These are phyloP conservation scores for Boletus vermiculosoides DNA, from an alignment of 768 basidiomycete genomes.

Conservation along the genomic window DNA sequence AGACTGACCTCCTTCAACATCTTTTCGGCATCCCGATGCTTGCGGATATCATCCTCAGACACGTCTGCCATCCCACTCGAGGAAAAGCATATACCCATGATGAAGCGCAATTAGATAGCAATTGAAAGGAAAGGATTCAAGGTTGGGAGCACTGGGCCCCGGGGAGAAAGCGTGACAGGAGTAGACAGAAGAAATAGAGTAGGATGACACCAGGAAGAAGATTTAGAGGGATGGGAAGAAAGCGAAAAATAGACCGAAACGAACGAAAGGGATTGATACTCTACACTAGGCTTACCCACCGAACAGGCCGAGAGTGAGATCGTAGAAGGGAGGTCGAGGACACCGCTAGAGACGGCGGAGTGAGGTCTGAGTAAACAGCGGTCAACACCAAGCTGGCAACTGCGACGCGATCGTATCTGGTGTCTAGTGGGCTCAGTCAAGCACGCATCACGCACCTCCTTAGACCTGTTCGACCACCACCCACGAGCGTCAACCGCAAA, in stretches of 20 bases:
- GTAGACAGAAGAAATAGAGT: not conserved
- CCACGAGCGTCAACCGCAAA: not conserved
- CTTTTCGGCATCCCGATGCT: constrained; percentile 72
- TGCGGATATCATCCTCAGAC: constrained; percentile 64
- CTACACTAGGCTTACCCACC: constrained; percentile 17
- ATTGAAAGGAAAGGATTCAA: constrained; percentile 4
- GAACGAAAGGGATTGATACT: constrained; percentile 1
- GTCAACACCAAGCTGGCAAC: constrained; percentile 17
- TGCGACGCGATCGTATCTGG: constrained; percentile 6
- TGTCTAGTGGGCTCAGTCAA: not conserved
- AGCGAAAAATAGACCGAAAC: not conserved
- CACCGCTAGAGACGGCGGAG: not conserved
- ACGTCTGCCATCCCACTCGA: constrained; percentile 53
- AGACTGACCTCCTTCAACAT: constrained; percentile 67
- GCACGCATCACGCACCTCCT: not conserved
- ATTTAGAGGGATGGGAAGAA: not conserved
- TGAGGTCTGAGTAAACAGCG: constrained; percentile 16
- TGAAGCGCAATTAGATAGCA: not conserved
- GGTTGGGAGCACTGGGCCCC: constrained; percentile 18
- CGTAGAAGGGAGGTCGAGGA: not conserved
- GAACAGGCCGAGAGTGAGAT: constrained; percentile 18
- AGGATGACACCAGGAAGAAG: not conserved
- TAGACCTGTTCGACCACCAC: not conserved
- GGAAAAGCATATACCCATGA: constrained; percentile 83
- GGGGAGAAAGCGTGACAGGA: not conserved